These are phyloP conservation scores for Mycothermus thermophilus DNA, from an alignment of 495 filamentous ascomycete genomes.

Conservation along the genomic window DNA sequence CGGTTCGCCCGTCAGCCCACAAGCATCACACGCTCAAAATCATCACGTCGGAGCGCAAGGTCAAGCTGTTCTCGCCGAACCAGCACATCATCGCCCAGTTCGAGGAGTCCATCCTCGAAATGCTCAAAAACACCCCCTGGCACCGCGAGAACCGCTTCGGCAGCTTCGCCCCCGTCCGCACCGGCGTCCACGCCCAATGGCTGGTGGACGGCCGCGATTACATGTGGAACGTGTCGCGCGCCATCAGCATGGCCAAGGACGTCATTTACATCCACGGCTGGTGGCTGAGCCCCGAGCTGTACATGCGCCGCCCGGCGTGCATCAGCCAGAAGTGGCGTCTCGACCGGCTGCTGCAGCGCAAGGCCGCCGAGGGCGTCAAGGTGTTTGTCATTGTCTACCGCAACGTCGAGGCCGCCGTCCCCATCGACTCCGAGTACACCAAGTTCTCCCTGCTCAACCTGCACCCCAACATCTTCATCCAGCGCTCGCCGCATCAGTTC, in stretches of 20 bases:
- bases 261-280: constrained; percentile 99
- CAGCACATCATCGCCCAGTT: constrained; percentile 84
- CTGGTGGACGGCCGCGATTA: constrained; percentile 93
- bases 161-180: constrained; percentile 85
- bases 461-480: constrained; percentile 90
- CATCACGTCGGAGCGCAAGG: constrained; percentile 72
- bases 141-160: constrained; percentile 70
- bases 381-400: constrained; percentile 97
- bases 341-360: constrained; percentile 84
- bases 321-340: constrained; percentile 99
- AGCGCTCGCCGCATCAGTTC: constrained; percentile 92
- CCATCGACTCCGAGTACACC: constrained; percentile 97
- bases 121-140: constrained; percentile 72
- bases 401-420: constrained; percentile 94
- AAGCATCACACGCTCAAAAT: constrained; percentile 76
- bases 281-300: constrained; percentile 96
- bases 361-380: constrained; percentile 91
- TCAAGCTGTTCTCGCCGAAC: constrained; percentile 84
- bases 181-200: constrained; percentile 85
- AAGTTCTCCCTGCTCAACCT: constrained; percentile 95
- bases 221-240: constrained; percentile 97
- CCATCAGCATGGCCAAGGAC: constrained; percentile 95
- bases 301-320: constrained; percentile 85
- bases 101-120: constrained; percentile 76
- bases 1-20: constrained; percentile 42